A percentile compares a stretch with the other conserved stretches of the same genome.
Conservation (phyloP, 2,329 filamentous ascomycete genomes). For the Botrytis paeoniae region DNA sequence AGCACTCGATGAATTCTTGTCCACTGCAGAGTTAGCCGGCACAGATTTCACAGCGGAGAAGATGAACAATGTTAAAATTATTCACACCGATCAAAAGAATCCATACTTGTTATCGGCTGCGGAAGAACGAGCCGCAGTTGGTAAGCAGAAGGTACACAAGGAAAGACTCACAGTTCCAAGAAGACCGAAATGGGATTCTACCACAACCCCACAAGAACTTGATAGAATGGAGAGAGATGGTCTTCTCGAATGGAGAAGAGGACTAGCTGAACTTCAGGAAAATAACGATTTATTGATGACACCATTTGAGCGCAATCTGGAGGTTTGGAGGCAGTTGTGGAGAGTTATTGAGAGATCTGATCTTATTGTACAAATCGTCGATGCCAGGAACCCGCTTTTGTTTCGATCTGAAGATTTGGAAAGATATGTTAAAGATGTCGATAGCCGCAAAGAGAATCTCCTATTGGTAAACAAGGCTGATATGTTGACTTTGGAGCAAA, state of each 20-base stretch:
- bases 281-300: constrained; percentile 95
- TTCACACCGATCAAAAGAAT: constrained; percentile 94
- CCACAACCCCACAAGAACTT: constrained; percentile 78
- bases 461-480: constrained; percentile 97
- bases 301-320: constrained; percentile 93
- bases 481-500: constrained; percentile 90
- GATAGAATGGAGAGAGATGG: constrained; percentile 75
- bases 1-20: constrained; percentile 92
- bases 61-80: constrained; percentile 98
- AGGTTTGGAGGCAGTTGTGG: constrained; percentile 98
- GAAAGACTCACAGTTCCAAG: constrained; percentile 81
- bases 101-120: constrained; percentile 83
- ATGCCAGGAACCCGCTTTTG: constrained; percentile 89
- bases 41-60: constrained; percentile 99
- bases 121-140: constrained; percentile 74
- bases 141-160: constrained; percentile 81
- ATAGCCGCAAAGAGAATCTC: constrained; percentile 83
- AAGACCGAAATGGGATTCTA: constrained; percentile 82
- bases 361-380: constrained; percentile 95
- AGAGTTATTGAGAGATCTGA: constrained; percentile 96
- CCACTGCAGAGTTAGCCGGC: constrained; percentile 92
- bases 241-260: constrained; percentile 84
- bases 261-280: constrained; percentile 88
- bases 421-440: constrained; percentile 88
- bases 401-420: constrained; percentile 95